These are phyloP conservation scores for Phlyctochytrium bullatum DNA, from an alignment of 192 early-diverging fungal species.

Conservation along the genomic window DNA sequence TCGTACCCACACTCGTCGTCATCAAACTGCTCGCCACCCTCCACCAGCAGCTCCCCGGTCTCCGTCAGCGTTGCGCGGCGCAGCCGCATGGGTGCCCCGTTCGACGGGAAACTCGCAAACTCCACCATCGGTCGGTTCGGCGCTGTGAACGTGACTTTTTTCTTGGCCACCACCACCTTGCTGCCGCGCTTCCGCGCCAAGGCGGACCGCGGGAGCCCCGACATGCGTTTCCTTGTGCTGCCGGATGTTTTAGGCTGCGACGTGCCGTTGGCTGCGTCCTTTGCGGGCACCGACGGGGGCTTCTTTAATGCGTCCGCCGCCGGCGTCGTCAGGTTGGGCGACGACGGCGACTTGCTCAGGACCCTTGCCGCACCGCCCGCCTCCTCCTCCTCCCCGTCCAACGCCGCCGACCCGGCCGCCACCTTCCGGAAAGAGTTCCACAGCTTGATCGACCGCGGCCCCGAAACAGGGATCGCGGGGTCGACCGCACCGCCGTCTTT, in stretches of 20 bases:
- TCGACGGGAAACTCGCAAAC: slow-evolving; percentile 5
- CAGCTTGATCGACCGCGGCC: no score
- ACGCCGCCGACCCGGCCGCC: no score
- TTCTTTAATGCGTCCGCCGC: no score
- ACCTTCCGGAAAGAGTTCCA: no score
- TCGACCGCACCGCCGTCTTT: no score
- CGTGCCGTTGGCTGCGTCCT: not conserved
- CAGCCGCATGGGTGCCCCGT: not conserved
- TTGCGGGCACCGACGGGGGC: not conserved
- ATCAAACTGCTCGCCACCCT: not conserved
- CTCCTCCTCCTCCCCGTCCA: not conserved
- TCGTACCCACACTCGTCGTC: not conserved
- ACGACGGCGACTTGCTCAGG: not conserved
- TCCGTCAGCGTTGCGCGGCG: not conserved
- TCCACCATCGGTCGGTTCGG: slow-evolving; percentile 24
- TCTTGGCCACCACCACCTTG: not conserved
- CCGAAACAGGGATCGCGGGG: no score
- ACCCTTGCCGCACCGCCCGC: not conserved
- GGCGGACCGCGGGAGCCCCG: not conserved
- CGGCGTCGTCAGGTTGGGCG: not conserved
- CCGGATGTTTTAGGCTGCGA: no score
- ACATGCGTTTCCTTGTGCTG: no score
- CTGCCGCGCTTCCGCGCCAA: not conserved
- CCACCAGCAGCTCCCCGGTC: not conserved
- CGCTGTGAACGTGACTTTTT: slow-evolving; percentile 21